Evolutionary conservation across 1,139 yeast genomes (phyloP).

Genomic region (Hemisphaericaspora lyxosophila): DNA sequence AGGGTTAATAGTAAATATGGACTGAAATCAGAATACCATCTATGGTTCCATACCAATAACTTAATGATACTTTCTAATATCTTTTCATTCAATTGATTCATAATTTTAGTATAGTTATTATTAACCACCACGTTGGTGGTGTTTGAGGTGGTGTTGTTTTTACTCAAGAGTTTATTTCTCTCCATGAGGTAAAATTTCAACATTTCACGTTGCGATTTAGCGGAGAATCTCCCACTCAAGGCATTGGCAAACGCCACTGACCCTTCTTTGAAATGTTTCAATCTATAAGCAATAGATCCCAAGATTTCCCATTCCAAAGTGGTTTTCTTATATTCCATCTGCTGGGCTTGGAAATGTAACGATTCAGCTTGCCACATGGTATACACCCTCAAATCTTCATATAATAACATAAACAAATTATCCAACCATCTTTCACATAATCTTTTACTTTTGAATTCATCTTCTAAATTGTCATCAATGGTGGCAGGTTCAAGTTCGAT

Average conservation of each 20-base stretch:
- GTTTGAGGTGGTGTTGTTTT: no score
- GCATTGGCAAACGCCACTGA: conserved; percentile 82
- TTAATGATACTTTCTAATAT: conserved; percentile 73
- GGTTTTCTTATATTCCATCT: conserved; percentile 71
- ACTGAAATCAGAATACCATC: conserved; percentile 94
- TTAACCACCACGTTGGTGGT: conserved; percentile 14
- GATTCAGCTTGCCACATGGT: conserved; percentile 90
- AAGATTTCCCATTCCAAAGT: conserved; percentile 93
- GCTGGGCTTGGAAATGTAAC: conserved; percentile 63
- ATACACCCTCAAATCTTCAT: conserved; percentile 84
- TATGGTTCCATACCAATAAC: conserved; percentile 89
- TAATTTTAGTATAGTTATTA: conserved; percentile 39
- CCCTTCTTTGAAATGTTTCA: conserved; percentile 79
- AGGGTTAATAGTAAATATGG: conserved; percentile 60
- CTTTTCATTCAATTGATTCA: conserved; percentile 54
- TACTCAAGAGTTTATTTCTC: conserved; percentile 34
- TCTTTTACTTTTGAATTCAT: conserved; percentile 66
- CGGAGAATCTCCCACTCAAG: conserved; percentile 73
- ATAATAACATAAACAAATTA: conserved; percentile 78
- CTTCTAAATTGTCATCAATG: conserved; percentile 34
- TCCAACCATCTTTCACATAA: conserved; percentile 96
- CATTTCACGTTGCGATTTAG: conserved; percentile 74
- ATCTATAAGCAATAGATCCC: conserved; percentile 77
- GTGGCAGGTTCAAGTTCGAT: conserved; percentile 8
- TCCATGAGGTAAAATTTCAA: conserved; percentile 62